Percentiles rank a stretch among this genome's conserved stretches.
These are phyloP conservation scores for Scleromitrula shiraiana DNA, from an alignment of 2,329 filamentous ascomycete genomes.

Conservation along the genomic window DNA sequence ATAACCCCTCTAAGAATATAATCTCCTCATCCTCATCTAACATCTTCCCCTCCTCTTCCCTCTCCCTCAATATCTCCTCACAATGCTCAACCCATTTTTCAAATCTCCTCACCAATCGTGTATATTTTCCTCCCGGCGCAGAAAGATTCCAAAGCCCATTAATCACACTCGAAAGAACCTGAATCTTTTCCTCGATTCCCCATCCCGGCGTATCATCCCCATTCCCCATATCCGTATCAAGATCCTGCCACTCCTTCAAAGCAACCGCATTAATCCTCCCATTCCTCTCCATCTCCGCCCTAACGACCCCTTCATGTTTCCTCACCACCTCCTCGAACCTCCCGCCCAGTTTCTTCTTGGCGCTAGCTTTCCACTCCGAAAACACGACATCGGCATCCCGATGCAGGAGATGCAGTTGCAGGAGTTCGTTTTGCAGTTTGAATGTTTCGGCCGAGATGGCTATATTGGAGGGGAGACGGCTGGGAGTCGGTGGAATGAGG, in stretches of 20 bases:
- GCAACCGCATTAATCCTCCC: slow-evolving; percentile 44
- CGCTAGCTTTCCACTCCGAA: slow-evolving; percentile 48
- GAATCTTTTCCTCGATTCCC: slow-evolving; percentile 47
- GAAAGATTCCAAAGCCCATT: slow-evolving; percentile 50
- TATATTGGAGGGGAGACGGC: slow-evolving; percentile 52
- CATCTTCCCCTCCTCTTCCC: slow-evolving; percentile 25
- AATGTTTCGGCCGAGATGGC: slow-evolving; percentile 50
- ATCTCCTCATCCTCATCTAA: slow-evolving; percentile 28
- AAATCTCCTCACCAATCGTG: slow-evolving; percentile 46
- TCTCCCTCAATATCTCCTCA: slow-evolving; percentile 39
- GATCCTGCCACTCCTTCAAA: slow-evolving; percentile 43
- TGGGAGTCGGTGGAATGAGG: slow-evolving; percentile 53
- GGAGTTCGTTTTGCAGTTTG: slow-evolving; percentile 53
- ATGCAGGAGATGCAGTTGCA: slow-evolving; percentile 59
- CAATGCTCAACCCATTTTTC: slow-evolving; percentile 49
- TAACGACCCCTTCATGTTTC: slow-evolving; percentile 36
- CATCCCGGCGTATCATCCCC: slow-evolving; percentile 26
- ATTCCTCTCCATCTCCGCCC: slow-evolving; percentile 37
- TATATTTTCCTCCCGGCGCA: slow-evolving; percentile 48
- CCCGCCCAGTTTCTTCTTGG: slow-evolving; percentile 38
- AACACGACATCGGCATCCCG: slow-evolving; percentile 40
- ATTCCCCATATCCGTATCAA: too few species aligned
- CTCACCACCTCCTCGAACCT: slow-evolving; percentile 35
- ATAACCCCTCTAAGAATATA: slow-evolving; percentile 48
- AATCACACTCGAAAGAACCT: slow-evolving; percentile 48